phyloP scores from a whole-genome alignment of 306 rosid genomes.

The Cicer pinnatifidum region DNA sequence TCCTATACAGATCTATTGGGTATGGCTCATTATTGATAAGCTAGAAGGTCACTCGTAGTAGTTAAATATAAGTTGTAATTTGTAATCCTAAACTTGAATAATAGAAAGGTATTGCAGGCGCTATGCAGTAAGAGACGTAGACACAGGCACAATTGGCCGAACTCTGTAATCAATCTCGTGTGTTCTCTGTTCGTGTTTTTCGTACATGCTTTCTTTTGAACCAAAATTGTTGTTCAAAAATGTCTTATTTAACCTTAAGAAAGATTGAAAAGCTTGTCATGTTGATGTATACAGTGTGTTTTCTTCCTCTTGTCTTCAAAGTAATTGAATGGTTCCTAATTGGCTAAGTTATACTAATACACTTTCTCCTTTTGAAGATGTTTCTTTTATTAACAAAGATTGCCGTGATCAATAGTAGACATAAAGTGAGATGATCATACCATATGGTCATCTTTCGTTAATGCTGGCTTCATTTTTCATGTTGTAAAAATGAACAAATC shows the following conservation, averaged over 20 bases:
- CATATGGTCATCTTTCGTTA: constrained; percentile 13
- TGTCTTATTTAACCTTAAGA: background rate
- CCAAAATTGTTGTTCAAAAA: no score
- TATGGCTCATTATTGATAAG: no score
- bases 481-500: constrained; percentile 15
- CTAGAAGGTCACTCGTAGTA: no score
- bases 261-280: background rate
- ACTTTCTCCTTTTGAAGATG: constrained; percentile 12
- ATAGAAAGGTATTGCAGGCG: no score
- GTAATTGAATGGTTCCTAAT: background rate
- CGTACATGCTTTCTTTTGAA: no score
- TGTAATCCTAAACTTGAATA: no score
- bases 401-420: background rate
- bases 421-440: background rate
- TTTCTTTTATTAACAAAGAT: constrained; percentile 8
- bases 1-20: background rate
- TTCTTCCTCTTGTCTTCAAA: background rate
- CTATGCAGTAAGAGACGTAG: no score
- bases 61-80: no score
- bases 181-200: no score
- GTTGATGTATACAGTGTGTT: constrained; percentile 3
- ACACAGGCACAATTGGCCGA: no score
- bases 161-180: no score
- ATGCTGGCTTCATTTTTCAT: constrained; percentile 18
- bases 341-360: background rate